Evolutionary conservation across 495 filamentous ascomycete species (phyloP), one percentile per base, ranked within the genome.

Genomic region (Xanthoparmelia taractica): DNA sequence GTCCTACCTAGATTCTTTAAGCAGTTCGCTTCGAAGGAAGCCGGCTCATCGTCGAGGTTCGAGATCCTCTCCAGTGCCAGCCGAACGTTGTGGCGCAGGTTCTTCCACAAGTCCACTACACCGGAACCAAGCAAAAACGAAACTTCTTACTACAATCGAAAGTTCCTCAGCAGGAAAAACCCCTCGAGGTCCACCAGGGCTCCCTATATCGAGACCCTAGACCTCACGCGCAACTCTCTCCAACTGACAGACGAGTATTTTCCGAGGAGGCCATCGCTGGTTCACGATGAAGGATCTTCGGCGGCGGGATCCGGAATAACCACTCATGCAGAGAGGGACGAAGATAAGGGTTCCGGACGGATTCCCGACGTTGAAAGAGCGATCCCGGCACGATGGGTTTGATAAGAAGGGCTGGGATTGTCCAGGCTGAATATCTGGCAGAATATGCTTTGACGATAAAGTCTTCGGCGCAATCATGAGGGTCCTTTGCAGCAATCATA

Each of bases 1-100:
- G 8, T 59, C 25, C 38, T 59, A 18, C 57, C 57, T 31, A 27
- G 38, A 12, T 45, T 59, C n/a, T 31, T 45, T 25, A 59, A 29
- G 8, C 37, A 59, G 3, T 33, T 41, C 38, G 25, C 15, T 2
- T 59, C 37, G 2, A 29, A 31, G 17, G 10, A 12, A 31, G 11
- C 23, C 38, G 25, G 4, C 57, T 33, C 27, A 11, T 59, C 25
- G 6, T 59, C 57, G 36, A 25, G 13, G 23, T 31, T 29, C 23
- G 7, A 41, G 18, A 17, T 31, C 23, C 37, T 31, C 38, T 23
- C 45, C 45, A 50, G 23, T 6, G 11, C 23, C 23, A 27, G 45
- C 45, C 45, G 23, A 15, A 27, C 45, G 12, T 27, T 10, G 13
- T 50, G n/a, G 23, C 45, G 45, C 23, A 25, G 45, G 10, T 11